Evolutionary conservation across 2,329 filamentous ascomycete genomes (phyloP), one percentile per base, ranked within the genome.

Genomic region (Ascochyta fabae): DNA sequence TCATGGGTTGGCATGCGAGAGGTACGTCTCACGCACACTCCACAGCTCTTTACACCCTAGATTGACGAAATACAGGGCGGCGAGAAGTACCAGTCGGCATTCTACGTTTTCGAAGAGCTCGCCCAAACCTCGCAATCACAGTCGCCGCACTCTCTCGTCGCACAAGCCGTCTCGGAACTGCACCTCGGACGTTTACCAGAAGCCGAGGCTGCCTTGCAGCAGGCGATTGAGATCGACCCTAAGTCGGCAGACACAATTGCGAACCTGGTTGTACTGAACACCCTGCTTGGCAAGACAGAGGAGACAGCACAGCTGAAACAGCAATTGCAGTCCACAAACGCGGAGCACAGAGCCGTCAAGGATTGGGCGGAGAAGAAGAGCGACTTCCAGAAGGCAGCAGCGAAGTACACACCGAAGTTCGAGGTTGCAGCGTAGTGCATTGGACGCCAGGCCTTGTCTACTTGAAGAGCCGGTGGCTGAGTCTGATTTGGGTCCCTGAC

Each of bases 91-190:
- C 95, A 98, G 72, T 91, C 95, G 72, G 89, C 94, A 16, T 98
- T 96, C 78, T 98, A 99, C 81, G 94, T 98, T 58, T 98, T 92
- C 71, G 94, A 98, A 78, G 95, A 99, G 77, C 86, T 98, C 44
- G 94, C 95, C 4, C 91, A 96, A 72, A 88, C 91, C 26, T 89
- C 92, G 2, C 87, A 90, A 29, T 92, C 91, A 16, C 88, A 91
- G 44, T 91, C 91, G 15, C 83, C 88, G 48, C 83, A 88, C 64
- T 89, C 86, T 16, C 84, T 97, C 51, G 86, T 96, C 58, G 88
- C 91, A 19, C 95, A 98, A 79, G 94, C 93, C 24, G 87, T 98
- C 24, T 89, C 91, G 23, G 94, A 99, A 77, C 80, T 98, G 48
- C 95, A 98, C 72, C 86, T 98, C 26, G 93, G 92, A 46, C 86